These are phyloP conservation scores for Albugo laibachii DNA, from an alignment of 352 stramenopile genomes.

Conservation along the genomic window DNA sequence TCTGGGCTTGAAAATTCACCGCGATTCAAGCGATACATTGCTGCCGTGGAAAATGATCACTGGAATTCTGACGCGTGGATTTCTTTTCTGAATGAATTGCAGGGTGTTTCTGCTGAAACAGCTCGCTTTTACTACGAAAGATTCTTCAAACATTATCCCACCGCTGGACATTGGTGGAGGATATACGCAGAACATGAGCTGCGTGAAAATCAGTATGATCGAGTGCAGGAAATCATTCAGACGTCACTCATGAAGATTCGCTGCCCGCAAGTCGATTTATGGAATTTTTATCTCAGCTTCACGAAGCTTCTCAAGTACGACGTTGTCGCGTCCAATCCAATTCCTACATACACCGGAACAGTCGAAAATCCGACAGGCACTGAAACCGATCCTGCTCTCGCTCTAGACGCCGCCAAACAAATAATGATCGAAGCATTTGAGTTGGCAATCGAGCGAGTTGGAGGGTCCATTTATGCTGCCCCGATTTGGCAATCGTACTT, in stretches of 20 bases:
- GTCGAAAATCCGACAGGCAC: not conserved
- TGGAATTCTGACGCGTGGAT: slow-evolving; percentile 70
- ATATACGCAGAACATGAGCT: slow-evolving; percentile 73
- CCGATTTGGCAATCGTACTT: slow-evolving; percentile 75
- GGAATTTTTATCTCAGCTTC: slow-evolving; percentile 77
- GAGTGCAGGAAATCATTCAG: slow-evolving; percentile 75
- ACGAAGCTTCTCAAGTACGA: slow-evolving; percentile 72
- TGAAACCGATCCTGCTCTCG: slow-evolving; percentile 1
- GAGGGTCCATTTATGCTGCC: slow-evolving; percentile 48
- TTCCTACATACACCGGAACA: slow-evolving; percentile 7
- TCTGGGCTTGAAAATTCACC: slow-evolving; percentile 17
- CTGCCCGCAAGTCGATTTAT: slow-evolving; percentile 66
- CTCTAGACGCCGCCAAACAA: slow-evolving; percentile 30
- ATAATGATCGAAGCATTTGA: slow-evolving; percentile 77
- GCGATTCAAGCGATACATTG: slow-evolving; percentile 40
- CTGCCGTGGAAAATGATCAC: slow-evolving; percentile 24
- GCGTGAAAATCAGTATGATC: slow-evolving; percentile 66
- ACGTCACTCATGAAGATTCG: slow-evolving; percentile 73
- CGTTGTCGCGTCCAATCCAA: slow-evolving; percentile 37
- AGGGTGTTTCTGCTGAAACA: slow-evolving; percentile 36
- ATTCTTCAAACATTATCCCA: slow-evolving; percentile 49
- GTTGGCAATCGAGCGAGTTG: slow-evolving; percentile 61
- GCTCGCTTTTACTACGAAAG: slow-evolving; percentile 57
- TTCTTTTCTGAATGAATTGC: slow-evolving; percentile 55
- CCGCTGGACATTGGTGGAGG: slow-evolving; percentile 73